Percentiles rank a stretch among this genome's conserved stretches.
Evolutionary conservation across 176 grass and related monocot genomes (phyloP).

Genomic region (Oryza rufipogon): DNA sequence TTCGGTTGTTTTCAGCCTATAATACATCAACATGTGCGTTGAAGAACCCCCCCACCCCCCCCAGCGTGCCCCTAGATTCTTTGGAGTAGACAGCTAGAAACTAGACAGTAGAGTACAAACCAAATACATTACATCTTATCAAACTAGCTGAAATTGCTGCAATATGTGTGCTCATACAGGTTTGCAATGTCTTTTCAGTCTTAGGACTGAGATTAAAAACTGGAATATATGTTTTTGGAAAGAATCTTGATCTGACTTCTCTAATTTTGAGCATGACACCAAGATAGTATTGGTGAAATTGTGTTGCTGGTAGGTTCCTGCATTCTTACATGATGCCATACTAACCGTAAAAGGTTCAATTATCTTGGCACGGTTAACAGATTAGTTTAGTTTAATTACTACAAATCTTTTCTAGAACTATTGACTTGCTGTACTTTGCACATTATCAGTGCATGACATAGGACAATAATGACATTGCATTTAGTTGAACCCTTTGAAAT

Average conservation of each 20-base stretch:
- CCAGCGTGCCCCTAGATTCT: too few species aligned
- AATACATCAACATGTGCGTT: not conserved
- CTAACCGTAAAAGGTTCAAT: not conserved
- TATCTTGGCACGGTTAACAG: not conserved
- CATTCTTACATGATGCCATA: not conserved
- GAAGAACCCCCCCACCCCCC: too few species aligned
- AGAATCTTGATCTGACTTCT: too few species aligned
- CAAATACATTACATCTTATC: not conserved
- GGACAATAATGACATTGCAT: not conserved
- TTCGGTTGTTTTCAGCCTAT: too few species aligned
- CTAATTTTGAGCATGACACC: too few species aligned
- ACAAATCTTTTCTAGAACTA: not conserved
- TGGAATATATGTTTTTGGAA: too few species aligned
- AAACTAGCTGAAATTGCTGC: not conserved
- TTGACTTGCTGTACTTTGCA: not conserved
- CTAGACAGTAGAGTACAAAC: conserved; percentile 15
- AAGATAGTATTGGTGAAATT: too few species aligned
- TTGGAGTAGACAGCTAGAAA: not conserved
- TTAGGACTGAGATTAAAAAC: not conserved
- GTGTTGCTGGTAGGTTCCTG: not conserved
- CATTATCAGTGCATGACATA: not conserved
- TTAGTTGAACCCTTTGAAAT: not conserved
- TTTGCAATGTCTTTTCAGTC: not conserved
- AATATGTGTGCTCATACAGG: not conserved
- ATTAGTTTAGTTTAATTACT: not conserved